Base-by-base conservation (phyloP, 257 asterid species). In the Salvia miltiorrhiza region DNA sequence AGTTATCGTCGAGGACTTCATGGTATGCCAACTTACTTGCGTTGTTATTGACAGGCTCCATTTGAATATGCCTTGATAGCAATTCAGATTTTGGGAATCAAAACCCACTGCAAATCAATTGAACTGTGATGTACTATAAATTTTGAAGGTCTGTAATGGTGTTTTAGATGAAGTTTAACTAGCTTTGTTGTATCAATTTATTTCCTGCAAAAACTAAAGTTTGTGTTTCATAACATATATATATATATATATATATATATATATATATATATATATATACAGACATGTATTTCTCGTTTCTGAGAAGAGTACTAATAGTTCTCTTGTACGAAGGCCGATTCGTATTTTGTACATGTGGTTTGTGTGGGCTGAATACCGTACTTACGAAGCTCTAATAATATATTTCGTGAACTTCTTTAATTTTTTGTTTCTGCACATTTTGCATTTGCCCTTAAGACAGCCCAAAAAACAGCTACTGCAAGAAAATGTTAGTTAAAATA, bases 41-140 rank as follows among this genome's bases (percentile, higher is more conserved):
- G 7, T 4, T 73, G 43, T 73, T 65, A 19, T 57, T 54, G 67
- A 55, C 47, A 40, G 82, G 78, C 48, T 82, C 85, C 85, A 73
- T 81, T 43, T 52, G 35, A 26, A n/a, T 66, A 11, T 70, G 71
- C 49, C 26, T 58, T 5, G 63, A 73, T 67, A 2, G 20, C 59
- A 23, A 41, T 37, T 20, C 32, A 9, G 35, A 11, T 13, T 9
- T 19, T 12, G 32, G 14, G 65, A 16, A 20, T 52, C 47, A 40
- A 21, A 52, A 33, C 26, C 23, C 2, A 55, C 11, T 44, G 40
- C 4, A 14, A 49, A 28, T 35, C 30, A 17, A 10, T 49, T 49
- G 9, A 21, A 19, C 28, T 49, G 11, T 21, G 32, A 17, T 11
- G 58, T 35, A 30, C 35, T 30, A 43, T 43, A 43, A 13, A 43